phyloP scores from a whole-genome alignment of 805 yeast species.

The Dipodascus geniculatus region DNA sequence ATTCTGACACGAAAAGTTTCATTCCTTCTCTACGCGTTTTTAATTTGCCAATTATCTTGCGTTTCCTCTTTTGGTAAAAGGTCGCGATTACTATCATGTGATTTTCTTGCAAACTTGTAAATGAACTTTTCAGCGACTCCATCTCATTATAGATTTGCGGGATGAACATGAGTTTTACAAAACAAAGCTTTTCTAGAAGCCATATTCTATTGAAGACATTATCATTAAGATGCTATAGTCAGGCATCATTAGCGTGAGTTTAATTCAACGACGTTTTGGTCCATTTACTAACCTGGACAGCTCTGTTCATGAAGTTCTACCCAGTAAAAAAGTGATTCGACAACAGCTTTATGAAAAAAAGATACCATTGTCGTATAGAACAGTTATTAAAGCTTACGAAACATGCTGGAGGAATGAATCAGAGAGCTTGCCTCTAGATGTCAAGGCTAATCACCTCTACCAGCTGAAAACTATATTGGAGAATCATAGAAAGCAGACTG shows the following conservation, averaged over 20 bases:
- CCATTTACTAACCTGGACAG: no score
- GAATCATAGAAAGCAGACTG: constrained; percentile 47
- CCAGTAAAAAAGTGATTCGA: constrained; percentile 12
- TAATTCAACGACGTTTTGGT: no score
- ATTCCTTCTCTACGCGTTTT: no score
- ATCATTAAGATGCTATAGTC: background rate
- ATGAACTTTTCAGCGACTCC: no score
- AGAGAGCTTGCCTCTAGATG: constrained; percentile 32
- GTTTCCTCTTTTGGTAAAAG: background rate
- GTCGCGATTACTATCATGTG: background rate
- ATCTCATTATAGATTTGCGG: no score
- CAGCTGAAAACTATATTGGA: constrained; percentile 55
- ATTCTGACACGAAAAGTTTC: no score
- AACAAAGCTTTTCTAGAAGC: no score
- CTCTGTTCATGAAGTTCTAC: constrained; percentile 3
- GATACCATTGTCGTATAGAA: constrained; percentile 17
- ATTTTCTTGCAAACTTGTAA: background rate
- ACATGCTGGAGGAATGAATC: constrained; percentile 12
- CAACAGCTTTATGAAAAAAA: constrained; percentile 17
- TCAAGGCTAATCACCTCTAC: constrained; percentile 50
- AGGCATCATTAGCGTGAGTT: background rate
- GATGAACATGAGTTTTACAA: no score
- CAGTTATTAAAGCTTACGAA: constrained; percentile 11
- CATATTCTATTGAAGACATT: no score
- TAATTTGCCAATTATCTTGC: background rate